phyloP scores from a whole-genome alignment of 306 rosid species.

The Nissolia schottii region DNA sequence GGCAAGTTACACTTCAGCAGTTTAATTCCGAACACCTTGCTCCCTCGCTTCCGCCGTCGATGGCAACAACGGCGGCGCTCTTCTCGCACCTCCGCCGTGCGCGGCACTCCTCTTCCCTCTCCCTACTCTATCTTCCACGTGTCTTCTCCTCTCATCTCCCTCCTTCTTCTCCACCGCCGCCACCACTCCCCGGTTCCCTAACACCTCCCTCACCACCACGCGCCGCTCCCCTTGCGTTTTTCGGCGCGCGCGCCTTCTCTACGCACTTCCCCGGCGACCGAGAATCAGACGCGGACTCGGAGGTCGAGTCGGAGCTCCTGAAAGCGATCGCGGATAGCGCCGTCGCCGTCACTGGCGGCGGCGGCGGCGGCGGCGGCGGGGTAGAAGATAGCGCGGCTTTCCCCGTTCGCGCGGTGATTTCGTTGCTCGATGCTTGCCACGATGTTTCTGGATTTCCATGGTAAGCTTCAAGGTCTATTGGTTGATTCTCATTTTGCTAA shows the following conservation, averaged over 20 bases:
- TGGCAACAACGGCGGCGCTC: slow-evolving; percentile 52
- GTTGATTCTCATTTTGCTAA: background rate
- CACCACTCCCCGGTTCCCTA: background rate
- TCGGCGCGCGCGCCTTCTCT: slow-evolving; percentile 48
- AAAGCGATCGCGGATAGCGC: slow-evolving; percentile 16
- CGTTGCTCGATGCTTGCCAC: slow-evolving; percentile 63
- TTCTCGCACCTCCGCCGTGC: slow-evolving; percentile 45
- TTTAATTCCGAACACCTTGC: background rate
- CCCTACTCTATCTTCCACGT: slow-evolving; percentile 26
- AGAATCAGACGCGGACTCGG: slow-evolving; percentile 24
- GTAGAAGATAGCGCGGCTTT: slow-evolving; percentile 31
- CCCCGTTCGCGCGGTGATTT: slow-evolving; percentile 51
- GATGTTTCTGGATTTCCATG: slow-evolving; percentile 81
- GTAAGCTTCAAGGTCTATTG: slow-evolving; percentile 33
- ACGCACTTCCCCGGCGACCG: slow-evolving; percentile 32
- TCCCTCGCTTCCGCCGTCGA: slow-evolving; percentile 17
- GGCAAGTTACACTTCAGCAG: too few relatives aligned
- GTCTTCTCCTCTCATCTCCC: slow-evolving; percentile 18
- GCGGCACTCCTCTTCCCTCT: slow-evolving; percentile 21
- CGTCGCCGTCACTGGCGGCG: background rate
- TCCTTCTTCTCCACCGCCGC: background rate
- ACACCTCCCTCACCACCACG: slow-evolving; percentile 4
- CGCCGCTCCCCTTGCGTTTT: slow-evolving; percentile 7
- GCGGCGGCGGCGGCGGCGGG: background rate
- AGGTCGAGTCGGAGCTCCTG: slow-evolving; percentile 30